Evolutionary conservation across 108 stramenopile genomes (phyloP), one percentile per base, ranked within the genome.

Genomic region (Cyclostephanos tholiformis): DNA sequence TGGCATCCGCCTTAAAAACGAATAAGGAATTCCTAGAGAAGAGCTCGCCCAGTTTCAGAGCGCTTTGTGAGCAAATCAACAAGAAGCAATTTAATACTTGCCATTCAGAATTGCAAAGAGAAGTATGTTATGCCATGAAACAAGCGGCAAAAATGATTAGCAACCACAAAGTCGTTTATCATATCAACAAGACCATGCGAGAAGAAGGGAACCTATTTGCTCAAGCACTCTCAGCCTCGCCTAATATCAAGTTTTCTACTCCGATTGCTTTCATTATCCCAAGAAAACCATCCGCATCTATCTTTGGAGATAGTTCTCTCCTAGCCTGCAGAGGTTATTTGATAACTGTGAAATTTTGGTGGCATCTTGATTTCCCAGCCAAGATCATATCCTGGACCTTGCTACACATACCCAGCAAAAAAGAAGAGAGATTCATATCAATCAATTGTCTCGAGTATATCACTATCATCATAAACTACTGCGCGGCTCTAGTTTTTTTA

Each of bases 381-480:
- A 55, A 77, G 48, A 46, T 70, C 30, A 7, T 49, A 61, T 4
- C n/a, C 35, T 1, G 30, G 53, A 49, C 63, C 61, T 0, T 58
- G 27, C 19, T 6, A 32, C 16, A n/a, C 41, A 22, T 35, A 41
- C 9, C 41, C 38, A 26, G 53, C 53, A n/a, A 49, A 36, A 2
- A 35, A 25, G 2, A 44, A 55, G 19, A 35, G 0, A 41, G 46
- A 13, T 48, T 65, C 27, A 35, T 67, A 7, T 51, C 29, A 17
- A 67, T 53, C 29, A 67, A 67, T 35, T 41, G 43, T 19, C 67
- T 76, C 0, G 67, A 77, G 46, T 77, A 63, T 38, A 44, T 59
- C 3, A 26, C 51, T 0, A 65, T 65, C 32, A 77, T 77, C 36
- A 61, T 77, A 25, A 65, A 55, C 41, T 70, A 65, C 20, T 50